Base-by-base conservation (phyloP, 1,139 yeast genomes). In the Protomyces inouyei region DNA sequence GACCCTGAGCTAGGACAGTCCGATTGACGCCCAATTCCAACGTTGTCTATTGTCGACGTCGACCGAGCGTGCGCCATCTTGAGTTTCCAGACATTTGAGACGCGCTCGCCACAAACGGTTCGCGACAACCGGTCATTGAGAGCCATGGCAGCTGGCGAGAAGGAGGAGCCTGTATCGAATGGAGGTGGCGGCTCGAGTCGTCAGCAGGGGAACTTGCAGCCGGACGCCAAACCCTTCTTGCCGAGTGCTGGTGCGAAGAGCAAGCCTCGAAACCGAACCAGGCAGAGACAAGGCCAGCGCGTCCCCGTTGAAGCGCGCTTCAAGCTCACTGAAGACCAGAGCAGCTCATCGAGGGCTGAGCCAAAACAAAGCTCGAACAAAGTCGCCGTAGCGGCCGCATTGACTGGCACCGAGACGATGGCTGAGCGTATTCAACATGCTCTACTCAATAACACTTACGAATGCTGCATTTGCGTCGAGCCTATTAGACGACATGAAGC, bases 401-500 rank as follows among this genome's bases (percentile, higher is more conserved):
- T 43, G 21, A 43, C 48, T 12, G 48, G 48, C 48, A 43, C 8
- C 9, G 61, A 57, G 38, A 48, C 61, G 23, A 57, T 57, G 25
- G 52, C 40, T 8, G 61, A 57, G 38, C 25, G 61, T 9, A 36
- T 59, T 16, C 64, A 59, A 21, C 57, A 59, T 28, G 57, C 57
- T 28, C 46, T 59, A 38, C 38, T 25, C n/a, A 55, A 23, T 36
- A 54, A 46, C 18, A 16, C 32, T 14, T 70, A 70, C 57, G 71
- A 70, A 54, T 70, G 72, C 52, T 66, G 70, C 63, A 66, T 70
- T 52, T 70, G 72, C 63, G 65, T 67, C 46, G 70, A 68, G 36
- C 37, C 67, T 9, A 64, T 70, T 52, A 66, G 63, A 25, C 65
- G 69, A 12, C 64, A 65, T 48, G 68, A 70, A 12, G 63, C 64